Percentiles rank a stretch among this genome's conserved stretches.
These are phyloP conservation scores for Fusarium decemcellulare DNA, from an alignment of 2,329 filamentous ascomycete species.

Conservation along the genomic window DNA sequence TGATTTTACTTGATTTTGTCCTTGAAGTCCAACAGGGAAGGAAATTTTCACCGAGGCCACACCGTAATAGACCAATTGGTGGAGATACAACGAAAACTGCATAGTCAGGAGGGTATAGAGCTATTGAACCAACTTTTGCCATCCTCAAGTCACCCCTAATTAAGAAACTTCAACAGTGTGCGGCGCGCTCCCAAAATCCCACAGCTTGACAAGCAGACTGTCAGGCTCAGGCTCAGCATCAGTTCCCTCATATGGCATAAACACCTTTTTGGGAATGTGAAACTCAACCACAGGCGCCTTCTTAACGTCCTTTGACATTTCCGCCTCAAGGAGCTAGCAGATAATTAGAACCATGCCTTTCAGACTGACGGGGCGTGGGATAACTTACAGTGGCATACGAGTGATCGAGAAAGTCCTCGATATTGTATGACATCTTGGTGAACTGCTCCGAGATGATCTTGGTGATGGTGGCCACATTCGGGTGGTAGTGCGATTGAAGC, in stretches of 20 bases:
- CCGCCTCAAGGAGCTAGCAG: conserved; percentile 83
- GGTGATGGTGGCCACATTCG: conserved; percentile 93
- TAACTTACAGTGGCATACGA: conserved; percentile 83
- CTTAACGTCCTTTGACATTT: conserved; percentile 86
- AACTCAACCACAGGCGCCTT: conserved; percentile 92
- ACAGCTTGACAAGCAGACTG: conserved; percentile 71
- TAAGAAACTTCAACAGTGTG: conserved; percentile 25
- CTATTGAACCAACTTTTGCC: conserved; percentile 14
- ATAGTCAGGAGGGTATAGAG: no score
- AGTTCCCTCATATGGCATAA: conserved; percentile 67
- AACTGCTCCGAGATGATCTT: conserved; percentile 98
- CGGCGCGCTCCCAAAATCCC: conserved; percentile 64
- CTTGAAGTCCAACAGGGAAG: no score
- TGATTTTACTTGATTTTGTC: no score
- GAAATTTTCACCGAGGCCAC: no score
- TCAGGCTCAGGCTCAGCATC: conserved; percentile 64
- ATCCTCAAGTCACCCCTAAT: not conserved
- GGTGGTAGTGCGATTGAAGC: conserved; percentile 93
- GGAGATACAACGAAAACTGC: no score
- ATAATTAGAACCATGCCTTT: not conserved
- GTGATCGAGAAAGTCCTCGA: conserved; percentile 98
- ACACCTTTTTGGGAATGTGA: conserved; percentile 90
- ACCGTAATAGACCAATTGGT: no score
- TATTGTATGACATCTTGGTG: conserved; percentile 92
- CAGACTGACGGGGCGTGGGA: no score